Evolutionary conservation across 2,329 filamentous ascomycete genomes (phyloP), one percentile per base, ranked within the genome.

Genomic region (Fusarium setosum): DNA sequence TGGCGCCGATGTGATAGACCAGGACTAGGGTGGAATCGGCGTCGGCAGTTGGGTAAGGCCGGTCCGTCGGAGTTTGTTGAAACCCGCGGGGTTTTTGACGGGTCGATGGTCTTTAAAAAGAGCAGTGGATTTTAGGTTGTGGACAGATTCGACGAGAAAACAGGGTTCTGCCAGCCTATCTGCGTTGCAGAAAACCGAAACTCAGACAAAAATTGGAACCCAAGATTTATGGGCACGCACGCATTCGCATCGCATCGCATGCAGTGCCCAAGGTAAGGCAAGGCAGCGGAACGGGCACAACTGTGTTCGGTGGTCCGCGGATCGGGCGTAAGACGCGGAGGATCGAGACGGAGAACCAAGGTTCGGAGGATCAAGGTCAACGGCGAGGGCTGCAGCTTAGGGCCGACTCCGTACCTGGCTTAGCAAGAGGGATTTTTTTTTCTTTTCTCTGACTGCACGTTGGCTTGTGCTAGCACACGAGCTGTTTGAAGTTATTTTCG

Each of bases 1-100:
- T n/a, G 34, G n/a, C n/a, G n/a, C n/a, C n/a, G 20, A 37, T 37
- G 23, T 45, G 29, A 52, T 35, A 37, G 40, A 31, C 54, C 26
- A 49, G 45, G 45, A 55, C 63, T 49, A 67, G 63, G 63, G 41
- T 66, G 38, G 47, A 54, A 50, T 52, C 38, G 59, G 62, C 17
- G 13, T 50, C 40, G 63, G 35, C 38, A 41, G 44, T 67, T 45
- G 54, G 49, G 42, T 52, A 53, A 41, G 32, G 37, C 63, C 63
- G 63, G 34, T 31, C 62, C 48, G 63, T 32, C 44, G 44, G 44
- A 48, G 26, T 48, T 48, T 48, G 44, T 13, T 48, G 44, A 48
- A 48, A 15, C 29, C 44, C 44, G 44, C 26, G 26, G 44, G 44
- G 44, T 48, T 48, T 48, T n/a, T 12, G 31, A 34, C 18, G 26